Evolutionary conservation across 1,284 basidiomycete species (phyloP).

Genomic region (Abortiporus biennis): DNA sequence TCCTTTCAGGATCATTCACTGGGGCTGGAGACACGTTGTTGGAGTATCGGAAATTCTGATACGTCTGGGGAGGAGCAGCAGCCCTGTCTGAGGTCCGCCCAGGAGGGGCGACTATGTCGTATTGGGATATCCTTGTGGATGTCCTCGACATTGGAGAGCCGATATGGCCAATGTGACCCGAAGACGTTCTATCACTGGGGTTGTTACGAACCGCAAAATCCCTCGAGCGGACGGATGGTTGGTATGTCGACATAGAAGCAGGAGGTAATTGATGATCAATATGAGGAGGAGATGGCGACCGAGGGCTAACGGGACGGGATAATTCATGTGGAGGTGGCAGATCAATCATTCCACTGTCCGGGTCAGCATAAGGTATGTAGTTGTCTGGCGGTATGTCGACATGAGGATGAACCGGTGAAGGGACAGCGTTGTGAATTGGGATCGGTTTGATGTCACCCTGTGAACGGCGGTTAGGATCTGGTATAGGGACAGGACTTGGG

Average conservation of each 20-base stretch:
- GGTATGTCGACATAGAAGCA: conserved; percentile 8
- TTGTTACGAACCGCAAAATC: conserved; percentile 18
- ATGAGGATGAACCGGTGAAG: conserved; percentile 19
- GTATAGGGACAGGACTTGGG: conserved; percentile 12
- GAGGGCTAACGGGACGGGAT: conserved; percentile 20
- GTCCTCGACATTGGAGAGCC: conserved; percentile 22
- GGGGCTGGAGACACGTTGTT: background rate
- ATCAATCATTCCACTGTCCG: conserved; percentile 20
- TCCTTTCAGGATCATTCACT: background rate
- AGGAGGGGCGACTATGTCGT: conserved; percentile 18
- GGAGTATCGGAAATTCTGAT: background rate
- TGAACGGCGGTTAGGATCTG: conserved; percentile 11
- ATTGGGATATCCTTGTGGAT: conserved; percentile 23
- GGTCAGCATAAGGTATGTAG: conserved; percentile 34
- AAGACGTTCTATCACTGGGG: conserved; percentile 7
- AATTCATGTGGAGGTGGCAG: conserved; percentile 34
- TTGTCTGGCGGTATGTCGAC: conserved; percentile 27
- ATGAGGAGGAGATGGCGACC: conserved; percentile 1
- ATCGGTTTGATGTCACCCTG: conserved; percentile 23
- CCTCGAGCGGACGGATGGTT: conserved; percentile 11
- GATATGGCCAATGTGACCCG: conserved; percentile 4
- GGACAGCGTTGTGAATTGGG: conserved; percentile 23
- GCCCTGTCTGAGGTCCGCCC: conserved; percentile 2
- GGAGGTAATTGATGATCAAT: conserved; percentile 5
- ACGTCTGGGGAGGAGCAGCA: conserved; percentile 1